A percentile compares a stretch with the other conserved stretches of the same genome.
phyloP scores from a whole-genome alignment of 208 protist genomes.

The Trichomonas vaginalis region DNA sequence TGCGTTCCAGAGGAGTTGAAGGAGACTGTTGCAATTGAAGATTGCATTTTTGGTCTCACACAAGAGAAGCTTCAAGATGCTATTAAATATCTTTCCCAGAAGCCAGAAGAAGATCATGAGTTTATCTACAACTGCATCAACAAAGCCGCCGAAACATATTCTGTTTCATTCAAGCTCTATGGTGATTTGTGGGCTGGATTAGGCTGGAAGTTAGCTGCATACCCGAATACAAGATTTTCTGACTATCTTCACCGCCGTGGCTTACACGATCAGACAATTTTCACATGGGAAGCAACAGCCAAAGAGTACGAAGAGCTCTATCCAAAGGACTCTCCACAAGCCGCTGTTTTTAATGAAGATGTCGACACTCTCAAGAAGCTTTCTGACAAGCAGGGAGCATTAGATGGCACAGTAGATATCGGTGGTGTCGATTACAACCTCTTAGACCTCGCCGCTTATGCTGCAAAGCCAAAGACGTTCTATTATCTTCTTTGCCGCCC shows the following conservation, averaged over 20 bases:
- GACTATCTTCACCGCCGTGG: not conserved
- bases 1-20: not conserved
- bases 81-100: not conserved
- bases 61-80: not conserved
- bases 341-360: not conserved
- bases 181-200: not conserved
- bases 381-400: not conserved
- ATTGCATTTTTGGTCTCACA: not conserved
- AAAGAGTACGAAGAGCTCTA: not conserved
- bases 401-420: not conserved
- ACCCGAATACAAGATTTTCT: not conserved
- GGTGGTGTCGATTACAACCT: not conserved
- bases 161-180: not conserved
- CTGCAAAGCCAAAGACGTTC: not conserved
- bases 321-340: not conserved
- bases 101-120: not conserved
- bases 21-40: not conserved
- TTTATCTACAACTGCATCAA: not conserved
- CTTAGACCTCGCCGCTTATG: not conserved
- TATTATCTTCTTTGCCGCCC: not conserved
- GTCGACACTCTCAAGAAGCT: not conserved
- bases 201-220: not conserved
- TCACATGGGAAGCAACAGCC: not conserved
- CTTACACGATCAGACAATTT: not conserved
- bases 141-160: not conserved